Conservation (phyloP, 176 grass and related monocot species). For the Secale cereale region DNA sequence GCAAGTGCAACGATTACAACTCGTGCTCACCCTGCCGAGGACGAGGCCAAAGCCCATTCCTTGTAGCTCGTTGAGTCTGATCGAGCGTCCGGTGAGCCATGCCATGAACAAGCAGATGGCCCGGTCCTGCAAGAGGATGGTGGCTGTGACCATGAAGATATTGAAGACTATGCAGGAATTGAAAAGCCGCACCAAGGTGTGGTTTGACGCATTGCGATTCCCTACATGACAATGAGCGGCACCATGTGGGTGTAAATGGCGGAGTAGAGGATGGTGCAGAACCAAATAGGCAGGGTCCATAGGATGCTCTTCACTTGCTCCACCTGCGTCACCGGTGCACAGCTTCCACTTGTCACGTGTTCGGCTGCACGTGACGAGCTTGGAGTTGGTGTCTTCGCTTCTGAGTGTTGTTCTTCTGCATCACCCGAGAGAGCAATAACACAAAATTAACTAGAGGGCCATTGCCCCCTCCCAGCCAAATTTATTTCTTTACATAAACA, state of each 20-base stretch:
- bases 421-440: too few relatives aligned
- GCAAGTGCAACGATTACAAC: too few relatives aligned
- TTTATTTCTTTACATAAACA: too few relatives aligned
- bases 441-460: too few relatives aligned
- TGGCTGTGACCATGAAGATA: constrained; percentile 20
- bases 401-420: too few relatives aligned
- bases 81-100: constrained; percentile 18
- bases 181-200: constrained; percentile 43
- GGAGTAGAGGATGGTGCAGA: constrained; percentile 91
- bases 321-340: constrained; percentile 75
- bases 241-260: constrained; percentile 93
- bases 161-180: constrained; percentile 38
- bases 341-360: constrained; percentile 54
- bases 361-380: not conserved
- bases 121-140: constrained; percentile 73
- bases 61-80: constrained; percentile 61
- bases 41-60: constrained; percentile 79
- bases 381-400: not conserved
- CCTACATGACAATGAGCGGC: constrained; percentile 83
- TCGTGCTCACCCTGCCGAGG: constrained; percentile 15
- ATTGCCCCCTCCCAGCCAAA: too few relatives aligned
- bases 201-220: constrained; percentile 65
- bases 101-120: constrained; percentile 45
- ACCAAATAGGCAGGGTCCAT: constrained; percentile 79
- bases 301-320: constrained; percentile 90